phyloP scores from a whole-genome alignment of 345 rosid species.

The Eucalyptus regnans region DNA sequence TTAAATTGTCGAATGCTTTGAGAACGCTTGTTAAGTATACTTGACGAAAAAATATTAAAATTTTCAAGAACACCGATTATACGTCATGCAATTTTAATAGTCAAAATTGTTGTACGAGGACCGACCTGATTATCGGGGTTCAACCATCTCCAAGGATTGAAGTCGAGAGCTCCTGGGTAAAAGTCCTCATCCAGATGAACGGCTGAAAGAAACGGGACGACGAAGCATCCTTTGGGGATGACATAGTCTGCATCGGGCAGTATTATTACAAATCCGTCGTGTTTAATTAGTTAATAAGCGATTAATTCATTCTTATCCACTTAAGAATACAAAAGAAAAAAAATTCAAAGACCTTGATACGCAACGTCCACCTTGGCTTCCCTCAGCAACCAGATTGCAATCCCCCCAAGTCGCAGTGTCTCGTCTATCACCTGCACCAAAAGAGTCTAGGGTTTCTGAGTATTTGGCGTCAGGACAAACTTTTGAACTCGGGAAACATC shows the following conservation, averaged over 20 bases:
- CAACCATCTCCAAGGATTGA: conserved; percentile 91
- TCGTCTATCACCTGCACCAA: conserved; percentile 63
- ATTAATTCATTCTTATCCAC: background rate
- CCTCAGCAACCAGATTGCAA: conserved; percentile 90
- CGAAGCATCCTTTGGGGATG: conserved; percentile 80
- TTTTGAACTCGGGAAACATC: background rate
- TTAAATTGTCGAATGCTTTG: background rate
- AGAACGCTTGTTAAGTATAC: background rate
- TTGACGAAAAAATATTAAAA: background rate
- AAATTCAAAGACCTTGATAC: conserved; percentile 25
- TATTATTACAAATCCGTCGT: background rate
- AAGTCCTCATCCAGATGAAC: conserved; percentile 65
- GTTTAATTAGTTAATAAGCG: background rate
- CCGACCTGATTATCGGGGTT: conserved; percentile 57
- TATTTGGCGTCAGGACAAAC: background rate
- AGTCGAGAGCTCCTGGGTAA: conserved; percentile 39
- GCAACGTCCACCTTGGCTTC: conserved; percentile 70
- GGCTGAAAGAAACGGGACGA: conserved; percentile 79
- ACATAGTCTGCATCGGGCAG: conserved; percentile 30
- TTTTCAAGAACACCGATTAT: background rate
- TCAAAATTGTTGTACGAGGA: background rate
- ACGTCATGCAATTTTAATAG: too few relatives aligned
- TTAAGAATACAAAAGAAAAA: background rate
- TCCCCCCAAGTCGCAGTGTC: conserved; percentile 78
- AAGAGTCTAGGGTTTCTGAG: background rate